These are phyloP conservation scores for Paraglomus brasilianum DNA, from an alignment of 192 early-diverging fungal genomes.

Conservation along the genomic window DNA sequence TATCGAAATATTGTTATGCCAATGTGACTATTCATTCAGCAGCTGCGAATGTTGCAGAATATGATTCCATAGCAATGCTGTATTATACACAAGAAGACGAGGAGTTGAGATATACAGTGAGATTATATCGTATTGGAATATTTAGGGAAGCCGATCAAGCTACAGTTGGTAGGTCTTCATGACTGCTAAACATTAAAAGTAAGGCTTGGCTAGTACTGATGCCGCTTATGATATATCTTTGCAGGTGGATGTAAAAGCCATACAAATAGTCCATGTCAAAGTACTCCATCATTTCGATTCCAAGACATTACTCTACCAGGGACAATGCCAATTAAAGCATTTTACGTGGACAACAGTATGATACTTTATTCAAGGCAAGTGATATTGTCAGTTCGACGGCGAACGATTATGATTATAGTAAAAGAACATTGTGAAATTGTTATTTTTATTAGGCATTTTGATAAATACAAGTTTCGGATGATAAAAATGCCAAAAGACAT, in stretches of 20 bases:
- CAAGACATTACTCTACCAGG: conserved; percentile 24
- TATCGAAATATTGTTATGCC: conserved; percentile 14
- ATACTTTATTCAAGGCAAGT: conserved; percentile 26
- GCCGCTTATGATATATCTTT: neutral
- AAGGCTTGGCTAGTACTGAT: neutral
- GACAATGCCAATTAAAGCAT: conserved; percentile 17
- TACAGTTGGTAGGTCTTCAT: neutral
- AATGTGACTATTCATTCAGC: neutral
- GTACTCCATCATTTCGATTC: conserved; percentile 4
- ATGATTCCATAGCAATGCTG: conserved; percentile 20
- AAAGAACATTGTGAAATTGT: neutral
- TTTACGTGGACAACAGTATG: conserved; percentile 10
- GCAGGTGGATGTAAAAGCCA: neutral
- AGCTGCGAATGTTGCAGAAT: neutral
- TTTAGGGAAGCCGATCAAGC: neutral
- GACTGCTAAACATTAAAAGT: neutral
- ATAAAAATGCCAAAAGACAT: conserved; percentile 17
- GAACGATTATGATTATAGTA: neutral
- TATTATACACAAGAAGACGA: conserved; percentile 13
- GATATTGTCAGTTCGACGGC: neutral
- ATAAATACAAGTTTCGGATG: conserved; percentile 17
- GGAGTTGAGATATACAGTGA: neutral
- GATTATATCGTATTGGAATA: conserved; percentile 11
- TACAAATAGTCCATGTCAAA: neutral
- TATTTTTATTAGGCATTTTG: neutral